Conservation (phyloP, 116 monocot species). For the Dioscorea cayenensis region DNA sequence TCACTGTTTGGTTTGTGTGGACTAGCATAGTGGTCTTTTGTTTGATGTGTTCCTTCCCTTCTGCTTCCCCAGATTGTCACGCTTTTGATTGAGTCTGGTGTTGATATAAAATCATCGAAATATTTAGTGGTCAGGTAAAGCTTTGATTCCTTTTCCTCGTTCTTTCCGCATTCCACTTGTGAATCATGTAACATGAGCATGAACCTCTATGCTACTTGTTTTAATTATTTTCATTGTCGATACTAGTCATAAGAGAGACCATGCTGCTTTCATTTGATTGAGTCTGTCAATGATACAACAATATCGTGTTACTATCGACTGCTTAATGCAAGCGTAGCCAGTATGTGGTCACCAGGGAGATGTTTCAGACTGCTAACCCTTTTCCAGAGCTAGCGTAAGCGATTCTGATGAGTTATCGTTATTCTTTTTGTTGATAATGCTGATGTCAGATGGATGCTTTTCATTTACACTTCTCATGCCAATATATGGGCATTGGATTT, state of each 20-base stretch:
- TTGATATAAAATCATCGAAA: too few relatives aligned
- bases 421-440: not conserved
- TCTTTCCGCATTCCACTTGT: not conserved
- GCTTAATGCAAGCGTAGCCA: constrained; percentile 98
- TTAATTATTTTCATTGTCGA: not conserved
- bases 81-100: too few relatives aligned
- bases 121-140: too few relatives aligned
- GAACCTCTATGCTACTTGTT: not conserved
- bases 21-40: too few relatives aligned
- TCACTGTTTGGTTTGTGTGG: too few relatives aligned
- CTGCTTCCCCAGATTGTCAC: too few relatives aligned
- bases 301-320: constrained; percentile 29
- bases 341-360: constrained; percentile 97
- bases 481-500: constrained; percentile 3
- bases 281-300: not conserved
- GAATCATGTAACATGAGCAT: not conserved
- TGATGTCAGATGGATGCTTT: not conserved
- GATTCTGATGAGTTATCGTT: not conserved
- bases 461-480: constrained; percentile 1
- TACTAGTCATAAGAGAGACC: too few relatives aligned
- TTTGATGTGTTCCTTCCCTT: too few relatives aligned
- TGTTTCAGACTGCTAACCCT: constrained; percentile 87
- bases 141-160: too few relatives aligned
- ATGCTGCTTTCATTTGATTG: not conserved
- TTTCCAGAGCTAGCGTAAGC: constrained; percentile 82